These are phyloP conservation scores for Ceratobasidium sp. DNA, from an alignment of 1,284 basidiomycete genomes.

Conservation along the genomic window DNA sequence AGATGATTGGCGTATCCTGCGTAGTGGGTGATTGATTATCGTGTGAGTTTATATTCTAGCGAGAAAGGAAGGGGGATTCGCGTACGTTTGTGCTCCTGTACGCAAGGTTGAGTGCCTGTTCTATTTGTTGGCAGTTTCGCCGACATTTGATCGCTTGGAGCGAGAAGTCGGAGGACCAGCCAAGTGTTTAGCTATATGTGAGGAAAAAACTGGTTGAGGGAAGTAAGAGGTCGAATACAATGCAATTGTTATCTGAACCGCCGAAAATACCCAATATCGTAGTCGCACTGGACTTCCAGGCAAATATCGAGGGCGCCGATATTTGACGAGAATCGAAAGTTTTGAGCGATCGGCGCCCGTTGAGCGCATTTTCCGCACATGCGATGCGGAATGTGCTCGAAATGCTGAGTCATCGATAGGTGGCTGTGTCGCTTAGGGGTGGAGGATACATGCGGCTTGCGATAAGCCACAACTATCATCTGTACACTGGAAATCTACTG, in stretches of 20 bases:
- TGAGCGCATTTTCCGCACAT: background rate
- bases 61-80: background rate
- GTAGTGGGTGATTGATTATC: slow-evolving; percentile 15
- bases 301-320: background rate
- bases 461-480: background rate
- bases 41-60: background rate
- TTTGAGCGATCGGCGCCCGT: background rate
- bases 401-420: background rate
- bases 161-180: background rate
- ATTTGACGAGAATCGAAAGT: background rate
- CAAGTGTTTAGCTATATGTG: background rate
- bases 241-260: background rate
- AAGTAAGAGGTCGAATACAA: background rate
- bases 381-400: background rate
- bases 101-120: background rate
- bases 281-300: background rate
- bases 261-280: background rate
- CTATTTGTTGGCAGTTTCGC: background rate
- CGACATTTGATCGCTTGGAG: slow-evolving; percentile 12
- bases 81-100: background rate
- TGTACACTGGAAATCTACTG: too few species aligned
- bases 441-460: too few species aligned
- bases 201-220: background rate
- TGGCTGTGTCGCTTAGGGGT: background rate
- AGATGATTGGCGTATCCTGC: slow-evolving; percentile 12